phyloP scores from a whole-genome alignment of 2,329 filamentous ascomycete genomes.

The Colletotrichum sansevieriae region DNA sequence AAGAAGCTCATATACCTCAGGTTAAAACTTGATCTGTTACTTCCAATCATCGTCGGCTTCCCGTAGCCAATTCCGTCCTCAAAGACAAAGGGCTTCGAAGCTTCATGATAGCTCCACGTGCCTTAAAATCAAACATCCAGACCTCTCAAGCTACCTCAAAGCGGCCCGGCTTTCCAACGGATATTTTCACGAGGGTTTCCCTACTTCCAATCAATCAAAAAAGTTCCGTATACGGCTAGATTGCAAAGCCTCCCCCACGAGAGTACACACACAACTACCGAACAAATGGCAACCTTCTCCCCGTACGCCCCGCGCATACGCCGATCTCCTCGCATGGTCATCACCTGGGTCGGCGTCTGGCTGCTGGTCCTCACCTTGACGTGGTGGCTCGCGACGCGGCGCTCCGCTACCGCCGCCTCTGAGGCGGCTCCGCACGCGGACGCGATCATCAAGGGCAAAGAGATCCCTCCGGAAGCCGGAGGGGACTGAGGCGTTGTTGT shows the following conservation, averaged over 20 bases:
- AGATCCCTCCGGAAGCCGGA: conserved; percentile 27
- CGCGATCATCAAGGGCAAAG: conserved; percentile 35
- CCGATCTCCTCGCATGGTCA: conserved; percentile 30
- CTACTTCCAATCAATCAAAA: not conserved
- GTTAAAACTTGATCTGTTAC: no score
- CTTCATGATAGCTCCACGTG: no score
- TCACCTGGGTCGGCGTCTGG: conserved; percentile 41
- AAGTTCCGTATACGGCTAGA: conserved; percentile 14
- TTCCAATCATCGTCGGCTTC: no score
- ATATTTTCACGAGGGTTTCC: not conserved
- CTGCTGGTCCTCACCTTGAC: conserved; percentile 35
- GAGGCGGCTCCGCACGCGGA: conserved; percentile 10
- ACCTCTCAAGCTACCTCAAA: not conserved
- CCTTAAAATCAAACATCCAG: no score
- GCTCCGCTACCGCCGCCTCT: conserved; percentile 1
- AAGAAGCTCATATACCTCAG: not conserved
- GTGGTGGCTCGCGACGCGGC: conserved; percentile 38
- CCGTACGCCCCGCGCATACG: conserved; percentile 40
- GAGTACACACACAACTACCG: not conserved
- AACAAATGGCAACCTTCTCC: conserved; percentile 29
- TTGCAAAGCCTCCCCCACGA: not conserved
- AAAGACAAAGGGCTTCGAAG: no score
- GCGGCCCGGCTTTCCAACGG: not conserved
- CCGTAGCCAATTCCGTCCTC: no score
- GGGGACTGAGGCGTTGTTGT: conserved; percentile 4